Evolutionary conservation across 768 basidiomycete species (phyloP).

Genomic region (Hypsizygus marmoreus): DNA sequence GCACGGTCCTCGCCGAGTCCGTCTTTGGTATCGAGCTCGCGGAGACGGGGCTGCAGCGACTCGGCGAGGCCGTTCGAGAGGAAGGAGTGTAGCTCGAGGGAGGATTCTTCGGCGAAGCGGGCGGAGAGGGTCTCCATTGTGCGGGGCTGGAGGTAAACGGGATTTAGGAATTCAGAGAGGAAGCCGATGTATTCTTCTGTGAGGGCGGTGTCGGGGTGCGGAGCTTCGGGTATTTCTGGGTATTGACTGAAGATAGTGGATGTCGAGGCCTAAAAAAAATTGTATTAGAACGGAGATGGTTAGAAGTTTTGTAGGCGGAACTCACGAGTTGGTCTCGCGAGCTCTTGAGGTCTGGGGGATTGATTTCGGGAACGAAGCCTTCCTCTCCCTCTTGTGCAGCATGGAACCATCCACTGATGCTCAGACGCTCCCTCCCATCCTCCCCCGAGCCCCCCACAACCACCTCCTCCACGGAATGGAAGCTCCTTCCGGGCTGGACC

Average conservation of each 20-base stretch:
- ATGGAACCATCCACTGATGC: constrained; percentile 98
- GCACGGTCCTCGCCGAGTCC: constrained; percentile 57
- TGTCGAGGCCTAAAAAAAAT: constrained; percentile 52
- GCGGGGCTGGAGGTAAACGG: constrained; percentile 82
- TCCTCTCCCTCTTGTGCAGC: constrained; percentile 89
- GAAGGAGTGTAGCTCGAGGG: constrained; percentile 87
- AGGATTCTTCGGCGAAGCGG: constrained; percentile 85
- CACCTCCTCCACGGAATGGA: constrained; percentile 97
- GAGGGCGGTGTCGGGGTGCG: constrained; percentile 53
- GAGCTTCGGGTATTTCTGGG: constrained; percentile 46
- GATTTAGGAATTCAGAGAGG: constrained; percentile 85
- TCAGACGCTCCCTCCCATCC: constrained; percentile 75
- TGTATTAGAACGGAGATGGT: constrained; percentile 7
- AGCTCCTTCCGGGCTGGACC: constrained; percentile 94
- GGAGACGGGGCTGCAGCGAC: constrained; percentile 64
- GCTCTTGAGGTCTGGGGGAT: constrained; percentile 57
- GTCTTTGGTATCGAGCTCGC: constrained; percentile 64
- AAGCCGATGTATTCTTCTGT: constrained; percentile 64
- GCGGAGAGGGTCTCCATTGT: constrained; percentile 78
- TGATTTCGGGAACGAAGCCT: constrained; percentile 64
- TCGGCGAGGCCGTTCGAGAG: constrained; percentile 68
- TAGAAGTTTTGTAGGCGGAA: constrained; percentile 16
- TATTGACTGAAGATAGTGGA: constrained; percentile 62
- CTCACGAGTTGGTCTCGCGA: constrained; percentile 93
- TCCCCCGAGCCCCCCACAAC: constrained; percentile 72